phyloP scores from a whole-genome alignment of 169 alveolate species.

The Plasmodium gallinaceum region DNA sequence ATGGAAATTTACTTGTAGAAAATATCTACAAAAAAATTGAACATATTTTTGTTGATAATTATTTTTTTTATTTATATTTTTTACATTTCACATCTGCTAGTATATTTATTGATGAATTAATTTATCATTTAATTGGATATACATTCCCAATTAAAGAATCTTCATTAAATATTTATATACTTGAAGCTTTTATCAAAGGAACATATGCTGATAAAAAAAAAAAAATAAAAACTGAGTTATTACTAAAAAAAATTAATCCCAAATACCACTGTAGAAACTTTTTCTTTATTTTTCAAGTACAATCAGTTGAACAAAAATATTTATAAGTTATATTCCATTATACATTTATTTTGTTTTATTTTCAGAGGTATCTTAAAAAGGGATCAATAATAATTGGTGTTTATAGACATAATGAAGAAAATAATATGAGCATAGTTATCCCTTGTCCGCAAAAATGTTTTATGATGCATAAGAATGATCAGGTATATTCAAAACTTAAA shows the following conservation, averaged over 20 bases:
- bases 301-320: background rate
- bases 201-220: slow-evolving; percentile 37
- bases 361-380: slow-evolving; percentile 48
- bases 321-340: background rate
- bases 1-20: slow-evolving; percentile 74
- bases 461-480: slow-evolving; percentile 65
- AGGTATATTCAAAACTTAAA: slow-evolving; percentile 10
- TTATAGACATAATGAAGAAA: slow-evolving; percentile 61
- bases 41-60: slow-evolving; percentile 73
- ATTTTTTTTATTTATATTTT: slow-evolving; percentile 74
- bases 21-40: slow-evolving; percentile 75
- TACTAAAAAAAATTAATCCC: slow-evolving; percentile 26
- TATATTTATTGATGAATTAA: slow-evolving; percentile 56
- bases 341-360: slow-evolving; percentile 2
- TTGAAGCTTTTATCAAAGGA: slow-evolving; percentile 65
- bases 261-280: slow-evolving; percentile 51
- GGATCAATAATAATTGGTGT: slow-evolving; percentile 68
- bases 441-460: slow-evolving; percentile 75
- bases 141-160: slow-evolving; percentile 66
- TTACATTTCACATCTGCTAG: slow-evolving; percentile 74
- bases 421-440: slow-evolving; percentile 69
- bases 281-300: slow-evolving; percentile 66
- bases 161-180: slow-evolving; percentile 25
- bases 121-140: slow-evolving; percentile 69
- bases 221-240: slow-evolving; percentile 30